Base-by-base conservation (phyloP, 352 stramenopile species). In the Poterioochromonas sp. region DNA sequence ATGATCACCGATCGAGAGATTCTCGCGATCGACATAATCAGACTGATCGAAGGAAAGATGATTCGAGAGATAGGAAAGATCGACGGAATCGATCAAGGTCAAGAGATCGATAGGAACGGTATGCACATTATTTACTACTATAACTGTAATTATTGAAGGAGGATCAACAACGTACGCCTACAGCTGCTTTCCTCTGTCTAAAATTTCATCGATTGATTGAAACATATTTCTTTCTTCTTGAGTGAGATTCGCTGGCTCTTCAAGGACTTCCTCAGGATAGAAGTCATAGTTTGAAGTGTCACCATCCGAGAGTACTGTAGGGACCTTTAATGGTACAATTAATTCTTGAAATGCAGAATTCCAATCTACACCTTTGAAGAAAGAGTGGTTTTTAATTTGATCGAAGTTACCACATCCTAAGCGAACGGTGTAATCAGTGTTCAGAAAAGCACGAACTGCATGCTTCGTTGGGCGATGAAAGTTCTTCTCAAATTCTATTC, bases 401-500 rank as follows among this genome's bases (percentile, higher is more conserved):
- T 78, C 15, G 29, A 69, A 68, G 34, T 29, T 41, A 47, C 37
- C 3, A 73, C 64, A 53, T 41, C 68, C 68, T n/a, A 78, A 53
- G 68, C 51, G 1, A 34, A 11, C 0, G 29, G 2, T 34, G 1
- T 1, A 5, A 53, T 70, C 53, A 22, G 1, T 32, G n/a, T 35
- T 68, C 15, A 78, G 39, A 37, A 78, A 78, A 26, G 47, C 73
- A 26, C 20, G 37, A 1, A 85, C 78, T 29, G 84, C 15, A 11
- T 47, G 5, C 47, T 47, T 76, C 8, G 76, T 51, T 18, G 76
- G 43, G 20, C n/a, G 40, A 32, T 32, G 40, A 18, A 83, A 64
- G 26, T 54, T 87, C 0, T 84, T 85, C 0, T 88, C 89, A 51
- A 95, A 88, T 74, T 88, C 91, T 69, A 95, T 80, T 53, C 86